Evolutionary conservation across 208 protist species (phyloP).

Genomic region (Trypanosoma cruzi): DNA sequence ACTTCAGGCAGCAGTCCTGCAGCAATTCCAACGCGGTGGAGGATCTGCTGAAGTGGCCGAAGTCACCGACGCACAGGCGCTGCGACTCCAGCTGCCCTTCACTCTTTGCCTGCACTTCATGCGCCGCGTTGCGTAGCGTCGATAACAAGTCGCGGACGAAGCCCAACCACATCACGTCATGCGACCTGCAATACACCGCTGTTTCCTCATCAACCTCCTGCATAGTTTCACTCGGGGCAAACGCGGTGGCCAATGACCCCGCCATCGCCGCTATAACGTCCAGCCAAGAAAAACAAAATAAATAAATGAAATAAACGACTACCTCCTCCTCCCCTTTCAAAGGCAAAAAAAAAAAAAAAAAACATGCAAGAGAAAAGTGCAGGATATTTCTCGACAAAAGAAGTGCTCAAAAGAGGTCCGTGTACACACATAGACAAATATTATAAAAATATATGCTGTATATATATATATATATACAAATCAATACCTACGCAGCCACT

Average conservation of each 20-base stretch:
- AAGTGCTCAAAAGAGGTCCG: not conserved
- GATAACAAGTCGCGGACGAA: not conserved
- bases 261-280: not conserved
- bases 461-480: slow-evolving; percentile 19
- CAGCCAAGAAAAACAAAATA: not conserved
- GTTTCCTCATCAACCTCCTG: not conserved
- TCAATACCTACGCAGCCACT: not conserved
- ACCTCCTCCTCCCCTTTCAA: no score
- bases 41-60: no score
- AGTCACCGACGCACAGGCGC: not conserved
- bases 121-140: not conserved
- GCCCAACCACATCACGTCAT: not conserved
- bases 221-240: not conserved
- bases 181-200: not conserved
- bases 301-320: no score
- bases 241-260: not conserved
- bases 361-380: not conserved
- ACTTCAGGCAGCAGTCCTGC: not conserved
- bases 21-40: not conserved
- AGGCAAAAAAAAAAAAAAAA: not conserved
- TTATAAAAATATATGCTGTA: no score
- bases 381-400: not conserved
- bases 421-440: not conserved
- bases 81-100: not conserved
- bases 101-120: not conserved